Evolutionary conservation across 2,329 filamentous ascomycete genomes (phyloP).

Genomic region (Ophiostoma ulmi): DNA sequence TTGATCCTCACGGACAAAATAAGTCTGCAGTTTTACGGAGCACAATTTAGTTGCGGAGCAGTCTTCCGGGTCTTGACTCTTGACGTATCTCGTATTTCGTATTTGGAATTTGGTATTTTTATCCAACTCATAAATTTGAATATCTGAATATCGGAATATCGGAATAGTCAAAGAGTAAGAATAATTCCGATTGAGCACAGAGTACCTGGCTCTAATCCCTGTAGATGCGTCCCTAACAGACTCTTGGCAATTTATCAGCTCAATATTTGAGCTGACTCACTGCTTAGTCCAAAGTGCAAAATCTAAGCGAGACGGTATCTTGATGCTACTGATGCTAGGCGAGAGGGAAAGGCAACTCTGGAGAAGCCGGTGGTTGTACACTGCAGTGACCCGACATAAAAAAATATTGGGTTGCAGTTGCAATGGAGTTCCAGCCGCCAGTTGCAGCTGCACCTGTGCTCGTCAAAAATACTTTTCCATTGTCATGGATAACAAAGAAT

Average conservation of each 20-base stretch:
- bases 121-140: too few species aligned
- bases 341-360: background rate
- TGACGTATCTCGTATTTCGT: too few species aligned
- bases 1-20: background rate
- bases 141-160: too few species aligned
- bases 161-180: too few species aligned
- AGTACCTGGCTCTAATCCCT: too few species aligned
- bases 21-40: background rate
- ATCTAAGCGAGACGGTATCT: slow-evolving; percentile 8
- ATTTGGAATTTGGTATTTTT: too few species aligned
- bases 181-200: too few species aligned
- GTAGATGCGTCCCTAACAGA: too few species aligned
- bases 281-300: background rate
- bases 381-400: background rate
- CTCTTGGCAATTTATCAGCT: too few species aligned
- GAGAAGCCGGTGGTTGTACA: background rate
- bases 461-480: too few species aligned
- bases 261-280: too few species aligned
- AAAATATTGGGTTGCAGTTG: background rate
- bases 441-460: background rate
- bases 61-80: background rate
- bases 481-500: too few species aligned
- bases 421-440: background rate
- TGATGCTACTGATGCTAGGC: background rate
- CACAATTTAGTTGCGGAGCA: background rate